A percentile compares a stretch with the other conserved stretches of the same genome.
These are phyloP conservation scores for Stylosanthes scabra DNA, from an alignment of 331 rosid species.

Conservation along the genomic window DNA sequence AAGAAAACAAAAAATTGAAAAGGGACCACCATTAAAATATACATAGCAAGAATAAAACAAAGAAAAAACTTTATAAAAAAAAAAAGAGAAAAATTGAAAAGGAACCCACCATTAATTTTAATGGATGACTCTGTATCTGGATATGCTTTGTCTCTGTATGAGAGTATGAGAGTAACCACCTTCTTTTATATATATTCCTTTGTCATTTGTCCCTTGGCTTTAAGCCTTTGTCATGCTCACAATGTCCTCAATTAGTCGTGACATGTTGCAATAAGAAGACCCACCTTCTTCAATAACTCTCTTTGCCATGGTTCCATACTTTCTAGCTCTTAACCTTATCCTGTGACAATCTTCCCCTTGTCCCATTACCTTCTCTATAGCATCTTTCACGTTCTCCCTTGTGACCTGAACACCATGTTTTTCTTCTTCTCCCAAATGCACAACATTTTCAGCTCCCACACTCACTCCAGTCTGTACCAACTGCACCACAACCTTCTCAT, in stretches of 20 bases:
- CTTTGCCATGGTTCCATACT: conserved; percentile 8
- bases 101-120: too few relatives aligned
- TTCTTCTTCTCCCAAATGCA: conserved; percentile 46
- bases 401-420: conserved; percentile 24
- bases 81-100: too few relatives aligned
- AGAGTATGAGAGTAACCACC: too few relatives aligned
- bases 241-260: conserved; percentile 33
- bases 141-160: too few relatives aligned
- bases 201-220: not conserved
- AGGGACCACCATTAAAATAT: too few relatives aligned
- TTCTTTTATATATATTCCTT: not conserved
- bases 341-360: conserved; percentile 14
- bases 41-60: too few relatives aligned
- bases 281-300: not conserved
- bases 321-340: conserved; percentile 25
- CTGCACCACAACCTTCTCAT: conserved; percentile 45
- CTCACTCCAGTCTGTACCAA: conserved; percentile 24
- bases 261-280: conserved; percentile 31
- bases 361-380: conserved; percentile 39
- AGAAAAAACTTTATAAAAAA: too few relatives aligned
- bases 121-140: too few relatives aligned
- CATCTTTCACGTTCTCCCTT: conserved; percentile 23
- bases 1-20: too few relatives aligned
- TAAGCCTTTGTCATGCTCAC: too few relatives aligned
- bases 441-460: conserved; percentile 39